Evolutionary conservation across 192 early-diverging fungal species (phyloP).

Genomic region (Coemansia sp.): DNA sequence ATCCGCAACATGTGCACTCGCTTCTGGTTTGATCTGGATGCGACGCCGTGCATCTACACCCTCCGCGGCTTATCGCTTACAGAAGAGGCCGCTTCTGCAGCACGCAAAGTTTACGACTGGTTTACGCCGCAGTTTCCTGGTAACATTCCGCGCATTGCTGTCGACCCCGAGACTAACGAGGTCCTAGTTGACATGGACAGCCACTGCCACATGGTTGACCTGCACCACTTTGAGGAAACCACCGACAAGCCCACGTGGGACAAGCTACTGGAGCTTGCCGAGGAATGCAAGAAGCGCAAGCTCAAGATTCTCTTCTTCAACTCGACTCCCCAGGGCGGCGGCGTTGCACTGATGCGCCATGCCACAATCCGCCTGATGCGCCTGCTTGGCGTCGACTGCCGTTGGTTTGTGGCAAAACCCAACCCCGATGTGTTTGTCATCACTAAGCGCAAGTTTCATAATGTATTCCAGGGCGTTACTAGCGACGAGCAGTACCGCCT

Average conservation of each 20-base stretch:
- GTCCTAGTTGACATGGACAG: constrained; percentile 72
- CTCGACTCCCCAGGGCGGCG: constrained; percentile 83
- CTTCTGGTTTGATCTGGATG: constrained; percentile 76
- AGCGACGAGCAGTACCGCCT: constrained; percentile 56
- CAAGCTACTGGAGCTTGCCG: constrained; percentile 58
- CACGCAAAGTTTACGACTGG: constrained; percentile 70
- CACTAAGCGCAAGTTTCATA: constrained; percentile 87
- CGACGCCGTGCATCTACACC: constrained; percentile 67
- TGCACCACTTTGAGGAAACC: constrained; percentile 64
- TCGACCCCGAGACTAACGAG: constrained; percentile 66
- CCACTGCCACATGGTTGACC: constrained; percentile 65
- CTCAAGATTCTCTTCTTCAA: constrained; percentile 72
- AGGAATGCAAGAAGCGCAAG: constrained; percentile 58
- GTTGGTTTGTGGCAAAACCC: constrained; percentile 79
- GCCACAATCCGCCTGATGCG: constrained; percentile 70
- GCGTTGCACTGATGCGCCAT: constrained; percentile 88
- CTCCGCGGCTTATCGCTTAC: constrained; percentile 64
- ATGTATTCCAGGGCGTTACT: constrained; percentile 81
- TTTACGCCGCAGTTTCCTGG: constrained; percentile 72
- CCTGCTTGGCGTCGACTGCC: constrained; percentile 65
- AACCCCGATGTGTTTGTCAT: constrained; percentile 85
- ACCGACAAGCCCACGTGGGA: constrained; percentile 69
- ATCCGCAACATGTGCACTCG: constrained; percentile 51
- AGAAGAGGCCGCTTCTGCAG: constrained; percentile 71
- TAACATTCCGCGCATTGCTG: constrained; percentile 69